Conservation (phyloP, 768 basidiomycete species). For the Hypsizygus marmoreus region DNA sequence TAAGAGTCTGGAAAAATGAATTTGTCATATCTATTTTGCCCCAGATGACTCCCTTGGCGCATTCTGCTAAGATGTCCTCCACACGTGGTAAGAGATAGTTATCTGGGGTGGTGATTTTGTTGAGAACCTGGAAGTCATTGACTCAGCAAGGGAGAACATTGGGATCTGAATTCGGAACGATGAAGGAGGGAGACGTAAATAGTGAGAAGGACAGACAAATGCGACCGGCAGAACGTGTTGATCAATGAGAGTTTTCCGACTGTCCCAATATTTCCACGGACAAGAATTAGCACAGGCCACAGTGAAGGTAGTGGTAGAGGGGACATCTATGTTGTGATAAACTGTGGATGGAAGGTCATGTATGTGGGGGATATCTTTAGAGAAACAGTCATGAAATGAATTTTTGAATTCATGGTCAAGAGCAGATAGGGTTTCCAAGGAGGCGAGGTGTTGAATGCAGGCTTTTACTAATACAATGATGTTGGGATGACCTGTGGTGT, state of each 20-base stretch:
- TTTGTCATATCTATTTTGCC: too few species aligned
- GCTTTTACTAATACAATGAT: neutral
- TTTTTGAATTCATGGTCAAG: neutral
- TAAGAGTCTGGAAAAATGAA: neutral
- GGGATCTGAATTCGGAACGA: slow-evolving; percentile 24
- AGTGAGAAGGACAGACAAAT: too few species aligned
- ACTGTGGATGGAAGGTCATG: neutral
- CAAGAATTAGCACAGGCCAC: too few species aligned
- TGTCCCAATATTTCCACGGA: too few species aligned
- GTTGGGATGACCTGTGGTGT: neutral
- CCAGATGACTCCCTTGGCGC: neutral
- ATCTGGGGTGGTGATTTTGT: too few species aligned
- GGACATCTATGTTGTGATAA: neutral
- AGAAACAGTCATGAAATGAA: neutral
- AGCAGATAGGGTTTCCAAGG: neutral
- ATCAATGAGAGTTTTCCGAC: too few species aligned
- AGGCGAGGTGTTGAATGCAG: neutral
- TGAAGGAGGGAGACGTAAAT: too few species aligned
- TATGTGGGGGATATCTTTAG: slow-evolving; percentile 1
- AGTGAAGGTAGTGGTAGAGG: too few species aligned
- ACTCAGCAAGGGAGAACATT: slow-evolving; percentile 25
- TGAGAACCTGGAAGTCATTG: slow-evolving; percentile 27
- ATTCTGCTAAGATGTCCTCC: too few species aligned
- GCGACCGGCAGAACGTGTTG: too few species aligned
- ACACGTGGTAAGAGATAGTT: too few species aligned